These are phyloP conservation scores for Trichoderma virens DNA, from an alignment of 495 filamentous ascomycete genomes.

Conservation along the genomic window DNA sequence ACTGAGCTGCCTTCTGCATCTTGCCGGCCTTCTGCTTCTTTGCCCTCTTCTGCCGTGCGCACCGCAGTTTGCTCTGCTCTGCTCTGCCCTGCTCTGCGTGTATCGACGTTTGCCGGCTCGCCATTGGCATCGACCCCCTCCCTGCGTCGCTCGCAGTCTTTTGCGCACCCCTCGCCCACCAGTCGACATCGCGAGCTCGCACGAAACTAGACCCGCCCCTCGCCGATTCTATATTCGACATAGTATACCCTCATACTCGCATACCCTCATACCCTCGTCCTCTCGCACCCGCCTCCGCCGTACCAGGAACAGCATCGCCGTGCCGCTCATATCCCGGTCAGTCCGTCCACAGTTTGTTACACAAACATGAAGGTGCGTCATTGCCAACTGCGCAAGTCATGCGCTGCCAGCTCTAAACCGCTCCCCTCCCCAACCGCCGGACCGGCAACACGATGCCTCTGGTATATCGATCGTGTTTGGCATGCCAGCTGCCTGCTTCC, in stretches of 20 bases:
- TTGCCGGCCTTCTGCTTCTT: background rate
- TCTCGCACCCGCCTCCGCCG: background rate
- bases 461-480: background rate
- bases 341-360: background rate
- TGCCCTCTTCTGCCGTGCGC: too few species aligned
- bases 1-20: background rate
- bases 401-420: constrained; percentile 6
- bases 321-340: background rate
- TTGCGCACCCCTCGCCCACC: too few species aligned
- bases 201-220: background rate
- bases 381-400: constrained; percentile 3
- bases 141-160: too few species aligned
- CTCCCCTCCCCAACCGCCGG: constrained; percentile 3
- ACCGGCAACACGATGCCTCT: background rate
- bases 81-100: background rate
- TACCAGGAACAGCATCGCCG: background rate
- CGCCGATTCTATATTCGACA: background rate
- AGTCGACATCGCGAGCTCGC: too few species aligned
- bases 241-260: background rate
- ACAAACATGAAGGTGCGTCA: constrained; percentile 13
- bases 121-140: too few species aligned
- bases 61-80: background rate
- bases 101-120: too few species aligned
- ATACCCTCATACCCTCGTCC: background rate
- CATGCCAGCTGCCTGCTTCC: background rate